Evolutionary conservation across 805 yeast genomes (phyloP), one percentile per base, ranked within the genome.

Genomic region (Candida golubevii): DNA sequence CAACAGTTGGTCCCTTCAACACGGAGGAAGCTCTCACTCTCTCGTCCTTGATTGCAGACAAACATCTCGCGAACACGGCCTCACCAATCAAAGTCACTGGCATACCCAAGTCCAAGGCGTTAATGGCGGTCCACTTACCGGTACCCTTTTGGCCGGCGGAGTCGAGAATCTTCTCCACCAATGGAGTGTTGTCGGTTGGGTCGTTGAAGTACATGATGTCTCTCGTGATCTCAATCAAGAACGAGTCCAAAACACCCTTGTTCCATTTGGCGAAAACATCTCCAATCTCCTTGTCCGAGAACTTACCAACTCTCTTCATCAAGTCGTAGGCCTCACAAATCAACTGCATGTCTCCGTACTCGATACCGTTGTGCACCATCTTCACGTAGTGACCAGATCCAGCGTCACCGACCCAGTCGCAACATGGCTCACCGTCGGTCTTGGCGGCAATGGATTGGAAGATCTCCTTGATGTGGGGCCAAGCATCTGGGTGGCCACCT

Each of bases 351-450:
- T 91, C 99, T 80, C 98, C 99, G 72, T 91, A 91, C 77, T 91
- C 99, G 61, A 91, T 91, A 86, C 99, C 99, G 71, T 91, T 91
- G 81, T 91, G 99, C 55, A 93, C 98, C 99, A 93, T 93, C 80
- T 91, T 91, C 67, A 91, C 98, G 75, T 85, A 91, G 75, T 91
- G 99, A 63, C 99, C 99, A 38, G 98, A 82, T 71, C 99, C 99
- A 50, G 95, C 96, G 59, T 91, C 96, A 63, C 99, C 99, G 60
- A 91, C 97, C 99, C 99, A 91, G 82, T 91, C 99, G 77, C 99
- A 91, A 77, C 99, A 91, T 66, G 99, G 97, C 77, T 93, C 97
- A 61, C 96, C 97, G 65, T 93, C 97, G 51, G 95, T 71, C 78
- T 91, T 89, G 67, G 99, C 98, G 45, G 97, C 75, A 61, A 93